These are phyloP conservation scores for Sergeia podlipaevii DNA, from an alignment of 208 protist species.

Conservation along the genomic window DNA sequence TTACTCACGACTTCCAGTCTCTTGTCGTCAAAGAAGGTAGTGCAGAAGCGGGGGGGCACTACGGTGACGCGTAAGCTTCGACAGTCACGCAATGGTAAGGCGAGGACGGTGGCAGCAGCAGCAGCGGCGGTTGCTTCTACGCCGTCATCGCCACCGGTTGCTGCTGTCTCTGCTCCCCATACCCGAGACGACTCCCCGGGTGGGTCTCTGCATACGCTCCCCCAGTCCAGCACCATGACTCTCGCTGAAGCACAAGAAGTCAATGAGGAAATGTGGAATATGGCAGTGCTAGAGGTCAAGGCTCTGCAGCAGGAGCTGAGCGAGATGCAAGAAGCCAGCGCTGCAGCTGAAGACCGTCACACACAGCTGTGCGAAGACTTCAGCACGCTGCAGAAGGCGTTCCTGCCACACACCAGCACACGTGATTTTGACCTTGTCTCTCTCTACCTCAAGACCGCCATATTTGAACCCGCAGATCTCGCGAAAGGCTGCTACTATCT, in stretches of 20 bases:
- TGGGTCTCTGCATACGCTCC: too few species aligned
- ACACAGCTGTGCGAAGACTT: slow-evolving; percentile 21
- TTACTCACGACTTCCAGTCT: too few species aligned
- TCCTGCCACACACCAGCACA: slow-evolving; percentile 47
- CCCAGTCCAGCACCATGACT: neutral
- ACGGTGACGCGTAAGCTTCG: too few species aligned
- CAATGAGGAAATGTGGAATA: slow-evolving; percentile 49
- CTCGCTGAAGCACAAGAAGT: slow-evolving; percentile 10
- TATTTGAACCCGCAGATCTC: slow-evolving; percentile 51
- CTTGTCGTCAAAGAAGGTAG: too few species aligned
- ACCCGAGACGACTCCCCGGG: too few species aligned
- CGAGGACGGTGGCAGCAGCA: too few species aligned
- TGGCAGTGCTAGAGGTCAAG: slow-evolving; percentile 58
- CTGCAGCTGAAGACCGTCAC: slow-evolving; percentile 35
- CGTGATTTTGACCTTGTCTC: slow-evolving; percentile 36
- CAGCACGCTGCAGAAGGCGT: slow-evolving; percentile 30
- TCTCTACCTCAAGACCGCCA: slow-evolving; percentile 50
- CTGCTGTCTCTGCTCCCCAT: too few species aligned
- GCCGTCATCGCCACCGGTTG: too few species aligned
- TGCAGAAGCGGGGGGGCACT: too few species aligned
- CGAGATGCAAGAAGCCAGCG: slow-evolving; percentile 29
- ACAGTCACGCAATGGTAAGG: too few species aligned
- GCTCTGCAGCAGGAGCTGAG: slow-evolving; percentile 58
- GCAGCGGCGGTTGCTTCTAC: too few species aligned
- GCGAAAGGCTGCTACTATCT: slow-evolving; percentile 40